Evolutionary conservation across 2,329 filamentous ascomycete species (phyloP).

Genomic region (Pyrenophora seminiperda): DNA sequence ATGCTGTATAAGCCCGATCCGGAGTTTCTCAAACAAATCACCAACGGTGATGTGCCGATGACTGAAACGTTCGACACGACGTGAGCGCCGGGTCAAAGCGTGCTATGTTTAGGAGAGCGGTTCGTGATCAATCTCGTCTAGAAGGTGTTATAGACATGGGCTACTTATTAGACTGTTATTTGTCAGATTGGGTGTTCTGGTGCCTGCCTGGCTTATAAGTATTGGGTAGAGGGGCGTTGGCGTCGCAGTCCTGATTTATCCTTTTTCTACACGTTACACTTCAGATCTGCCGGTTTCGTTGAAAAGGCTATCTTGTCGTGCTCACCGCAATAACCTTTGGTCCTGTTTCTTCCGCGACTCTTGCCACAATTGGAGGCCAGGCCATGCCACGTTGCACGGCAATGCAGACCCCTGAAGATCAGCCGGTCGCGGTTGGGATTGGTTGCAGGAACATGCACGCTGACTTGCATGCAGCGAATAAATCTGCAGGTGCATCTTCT

Average conservation of each 20-base stretch:
- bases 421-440: background rate
- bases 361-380: background rate
- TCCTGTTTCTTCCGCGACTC: background rate
- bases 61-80: slow-evolving; percentile 28
- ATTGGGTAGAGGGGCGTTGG: background rate
- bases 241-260: background rate
- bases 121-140: background rate
- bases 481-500: background rate
- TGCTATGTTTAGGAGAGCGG: background rate
- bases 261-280: no score
- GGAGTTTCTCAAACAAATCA: slow-evolving; percentile 71
- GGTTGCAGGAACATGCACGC: slow-evolving; percentile 4
- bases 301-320: background rate
- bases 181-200: no score
- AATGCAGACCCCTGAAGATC: slow-evolving; percentile 17
- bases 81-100: background rate
- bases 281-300: no score
- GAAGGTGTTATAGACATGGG: slow-evolving; percentile 17
- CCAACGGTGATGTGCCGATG: slow-evolving; percentile 73
- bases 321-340: background rate
- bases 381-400: background rate
- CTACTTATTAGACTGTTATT: background rate
- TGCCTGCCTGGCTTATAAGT: background rate
- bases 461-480: background rate
- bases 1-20: slow-evolving; percentile 81